Conservation (phyloP, 768 basidiomycete species). For the Kwoniella botswanensis region DNA sequence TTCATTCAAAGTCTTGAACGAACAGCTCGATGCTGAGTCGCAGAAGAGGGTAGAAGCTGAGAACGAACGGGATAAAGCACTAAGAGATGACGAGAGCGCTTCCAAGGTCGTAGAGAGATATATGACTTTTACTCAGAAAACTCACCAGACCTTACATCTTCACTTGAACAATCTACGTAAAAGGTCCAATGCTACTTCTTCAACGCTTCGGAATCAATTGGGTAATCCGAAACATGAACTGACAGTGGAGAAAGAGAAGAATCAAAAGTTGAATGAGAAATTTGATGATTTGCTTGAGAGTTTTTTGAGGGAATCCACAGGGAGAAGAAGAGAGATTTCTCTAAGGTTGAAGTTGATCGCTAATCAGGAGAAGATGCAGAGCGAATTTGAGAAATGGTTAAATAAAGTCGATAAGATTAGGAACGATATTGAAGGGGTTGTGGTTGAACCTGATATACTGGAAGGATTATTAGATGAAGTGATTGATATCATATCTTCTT, state of each 20-base stretch:
- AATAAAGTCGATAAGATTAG: constrained; percentile 41
- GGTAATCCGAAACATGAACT: constrained; percentile 34
- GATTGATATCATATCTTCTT: constrained; percentile 29
- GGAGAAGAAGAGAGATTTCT: constrained; percentile 55
- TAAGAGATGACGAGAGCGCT: constrained; percentile 53
- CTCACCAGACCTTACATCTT: constrained; percentile 52
- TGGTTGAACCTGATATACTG: constrained; percentile 43
- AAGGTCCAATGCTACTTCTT: constrained; percentile 49
- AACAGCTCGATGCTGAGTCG: constrained; percentile 40
- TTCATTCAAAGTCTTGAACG: constrained; percentile 28
- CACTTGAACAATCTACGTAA: constrained; percentile 52
- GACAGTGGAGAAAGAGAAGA: constrained; percentile 34
- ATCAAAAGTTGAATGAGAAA: constrained; percentile 35
- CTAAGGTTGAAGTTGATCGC: constrained; percentile 50
- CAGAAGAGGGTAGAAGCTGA: constrained; percentile 32
- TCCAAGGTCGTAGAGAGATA: constrained; percentile 58
- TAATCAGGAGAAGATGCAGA: constrained; percentile 43
- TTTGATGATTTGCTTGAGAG: constrained; percentile 55
- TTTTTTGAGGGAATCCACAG: constrained; percentile 52
- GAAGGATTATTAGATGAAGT: constrained; percentile 50
- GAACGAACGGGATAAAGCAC: constrained; percentile 37
- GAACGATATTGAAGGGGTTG: constrained; percentile 45
- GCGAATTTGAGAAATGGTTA: constrained; percentile 50
- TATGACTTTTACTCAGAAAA: constrained; percentile 59
- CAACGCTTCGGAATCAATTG: constrained; percentile 47